Base-by-base conservation (phyloP, 2,329 filamentous ascomycete genomes). In the Shiraia bambusicola region DNA sequence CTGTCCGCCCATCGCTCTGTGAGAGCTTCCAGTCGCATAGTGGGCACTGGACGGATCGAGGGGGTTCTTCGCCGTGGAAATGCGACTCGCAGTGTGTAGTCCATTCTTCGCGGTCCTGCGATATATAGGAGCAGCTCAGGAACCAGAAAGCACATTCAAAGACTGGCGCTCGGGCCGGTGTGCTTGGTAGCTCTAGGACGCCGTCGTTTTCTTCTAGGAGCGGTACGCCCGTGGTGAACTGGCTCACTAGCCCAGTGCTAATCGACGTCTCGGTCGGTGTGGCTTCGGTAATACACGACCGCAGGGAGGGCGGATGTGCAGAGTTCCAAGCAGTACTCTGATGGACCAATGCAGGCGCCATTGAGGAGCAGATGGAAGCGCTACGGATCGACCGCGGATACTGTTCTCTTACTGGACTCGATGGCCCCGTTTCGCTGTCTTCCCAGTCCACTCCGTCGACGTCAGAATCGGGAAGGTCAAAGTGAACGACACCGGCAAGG, bases 81-180 rank as follows among this genome's bases (percentile, higher is more conserved):
- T 69, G 65, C n/a, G 43, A 40, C 3, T 59, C 38, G 43, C 61
- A 65, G 48, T 69, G 65, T 3, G 36, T 52, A 12, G 47, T 37
- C 65, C 65, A 69, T 13, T 65, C 56, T 2, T 58, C 50, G 17
- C 33, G 19, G 45, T 54, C 39, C 27, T 17, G 13, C 2, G 53
- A 56, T 19, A 56, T 32, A 51, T 59, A 60, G 4, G 11, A 13
- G 48, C 65, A 69, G 37, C 42, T 50, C 6, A 69, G 50, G 47
- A 66, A 69, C 60, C 56, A 59, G 43, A 69, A 67, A 2, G 53
- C 49, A 38, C 65, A 69, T 32, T 66, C 61, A 36, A 54, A 65
- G 2, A 52, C 26, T 5, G 61, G 55, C 5, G 28, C 13, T 8
- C 28, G 34, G 22, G 36, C 13, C 17, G 45, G 38, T 7, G 42